phyloP scores from a whole-genome alignment of 163 green algal genomes.

The Trebouxia gelatinosa region DNA sequence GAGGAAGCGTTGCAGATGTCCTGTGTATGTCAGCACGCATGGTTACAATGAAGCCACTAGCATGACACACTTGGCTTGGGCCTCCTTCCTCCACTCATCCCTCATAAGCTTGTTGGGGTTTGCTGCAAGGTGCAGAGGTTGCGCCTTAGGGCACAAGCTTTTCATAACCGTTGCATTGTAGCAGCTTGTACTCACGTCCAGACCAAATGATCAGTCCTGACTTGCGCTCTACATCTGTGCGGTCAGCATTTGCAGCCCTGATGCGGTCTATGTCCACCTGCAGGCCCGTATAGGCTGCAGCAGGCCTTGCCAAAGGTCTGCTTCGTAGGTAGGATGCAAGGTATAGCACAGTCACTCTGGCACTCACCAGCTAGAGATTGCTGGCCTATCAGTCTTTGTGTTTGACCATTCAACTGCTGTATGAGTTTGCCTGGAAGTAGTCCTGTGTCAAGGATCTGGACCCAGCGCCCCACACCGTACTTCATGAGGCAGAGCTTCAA shows the following conservation, averaged over 20 bases:
- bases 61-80: constrained; percentile 50
- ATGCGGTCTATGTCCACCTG: constrained; percentile 86
- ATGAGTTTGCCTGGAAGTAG: constrained; percentile 89
- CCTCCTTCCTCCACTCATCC: constrained; percentile 61
- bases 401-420: constrained; percentile 90
- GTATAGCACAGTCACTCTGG: background rate
- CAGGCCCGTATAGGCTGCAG: constrained; percentile 78
- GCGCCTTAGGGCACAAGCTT: background rate
- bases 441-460: constrained; percentile 78
- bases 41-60: background rate
- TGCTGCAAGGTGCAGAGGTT: constrained; percentile 39
- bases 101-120: constrained; percentile 75
- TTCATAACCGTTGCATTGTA: background rate
- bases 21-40: background rate
- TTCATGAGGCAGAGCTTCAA: constrained; percentile 88
- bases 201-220: constrained; percentile 84
- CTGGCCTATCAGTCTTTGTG: constrained; percentile 87
- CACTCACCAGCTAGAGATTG: constrained; percentile 75
- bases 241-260: constrained; percentile 73
- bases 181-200: constrained; percentile 55
- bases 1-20: background rate
- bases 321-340: background rate
- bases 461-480: constrained; percentile 82
- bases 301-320: background rate
- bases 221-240: constrained; percentile 73